Evolutionary conservation across 768 basidiomycete genomes (phyloP).

Genomic region (button mushroom (Agaricus bisporus)): DNA sequence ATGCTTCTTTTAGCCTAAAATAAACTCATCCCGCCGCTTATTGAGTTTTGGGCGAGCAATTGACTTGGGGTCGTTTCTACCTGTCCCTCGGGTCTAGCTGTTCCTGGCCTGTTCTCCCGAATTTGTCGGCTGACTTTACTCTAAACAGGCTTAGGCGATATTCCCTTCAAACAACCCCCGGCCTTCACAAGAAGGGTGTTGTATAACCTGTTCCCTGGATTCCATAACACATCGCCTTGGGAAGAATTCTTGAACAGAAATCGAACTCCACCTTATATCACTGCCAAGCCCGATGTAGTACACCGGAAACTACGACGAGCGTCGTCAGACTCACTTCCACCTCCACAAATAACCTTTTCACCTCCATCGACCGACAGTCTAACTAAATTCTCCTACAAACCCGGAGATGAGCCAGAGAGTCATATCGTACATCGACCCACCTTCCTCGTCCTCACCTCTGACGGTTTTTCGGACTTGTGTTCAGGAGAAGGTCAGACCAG

Average conservation of each 20-base stretch:
- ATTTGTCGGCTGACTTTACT: slow-evolving; percentile 8
- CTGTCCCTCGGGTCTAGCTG: slow-evolving; percentile 1
- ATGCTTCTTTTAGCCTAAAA: slow-evolving; percentile 6
- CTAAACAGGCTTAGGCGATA: slow-evolving; percentile 55
- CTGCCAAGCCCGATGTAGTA: slow-evolving; percentile 55
- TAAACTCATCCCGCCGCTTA: not conserved
- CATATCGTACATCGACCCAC: slow-evolving; percentile 13
- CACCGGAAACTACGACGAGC: slow-evolving; percentile 38
- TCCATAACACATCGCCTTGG: slow-evolving; percentile 56
- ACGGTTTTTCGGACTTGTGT: slow-evolving; percentile 62
- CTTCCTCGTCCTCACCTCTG: slow-evolving; percentile 60
- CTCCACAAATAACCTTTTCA: slow-evolving; percentile 6
- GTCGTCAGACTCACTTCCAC: slow-evolving; percentile 4
- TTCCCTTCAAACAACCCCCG: slow-evolving; percentile 70
- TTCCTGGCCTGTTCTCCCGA: not conserved
- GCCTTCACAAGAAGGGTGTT: slow-evolving; percentile 60
- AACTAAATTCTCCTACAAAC: slow-evolving; percentile 3
- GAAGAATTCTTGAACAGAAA: slow-evolving; percentile 63
- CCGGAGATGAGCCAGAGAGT: slow-evolving; percentile 6
- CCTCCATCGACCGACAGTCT: slow-evolving; percentile 7
- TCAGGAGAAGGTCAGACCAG: slow-evolving; percentile 34
- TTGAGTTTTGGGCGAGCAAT: not conserved
- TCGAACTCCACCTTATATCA: slow-evolving; percentile 60
- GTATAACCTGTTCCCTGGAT: slow-evolving; percentile 60
- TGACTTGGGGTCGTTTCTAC: not conserved